Percentiles rank a stretch among this genome's conserved stretches.
Conservation (phyloP, 306 rosid species). For the Psophocarpus tetragonolobus region DNA sequence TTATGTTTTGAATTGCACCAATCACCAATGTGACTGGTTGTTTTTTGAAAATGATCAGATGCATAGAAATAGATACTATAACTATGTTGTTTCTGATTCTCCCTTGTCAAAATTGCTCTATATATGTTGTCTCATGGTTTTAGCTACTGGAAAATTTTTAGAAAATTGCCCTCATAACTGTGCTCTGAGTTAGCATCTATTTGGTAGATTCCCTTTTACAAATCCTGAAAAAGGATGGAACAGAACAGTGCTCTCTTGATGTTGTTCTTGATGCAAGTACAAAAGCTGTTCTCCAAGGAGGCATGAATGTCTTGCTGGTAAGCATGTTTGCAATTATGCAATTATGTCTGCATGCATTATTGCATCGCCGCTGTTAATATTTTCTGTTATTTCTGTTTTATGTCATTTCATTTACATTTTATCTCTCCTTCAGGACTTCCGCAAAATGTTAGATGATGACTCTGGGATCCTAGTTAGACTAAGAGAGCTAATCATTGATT, state of each 20-base stretch:
- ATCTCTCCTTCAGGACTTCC: conserved; percentile 67
- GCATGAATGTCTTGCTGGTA: conserved; percentile 75
- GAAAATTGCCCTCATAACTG: not conserved
- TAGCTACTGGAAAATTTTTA: conserved; percentile 3
- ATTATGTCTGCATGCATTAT: conserved; percentile 9
- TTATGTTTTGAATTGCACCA: not conserved
- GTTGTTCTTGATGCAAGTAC: conserved; percentile 71
- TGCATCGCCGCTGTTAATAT: not conserved
- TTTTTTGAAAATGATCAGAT: not conserved
- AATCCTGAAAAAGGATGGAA: conserved; percentile 62
- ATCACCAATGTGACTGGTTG: conserved; percentile 15
- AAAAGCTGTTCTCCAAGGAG: conserved; percentile 80
- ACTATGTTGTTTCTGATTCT: conserved; percentile 23
- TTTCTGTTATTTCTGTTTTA: conserved; percentile 19
- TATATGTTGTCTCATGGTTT: conserved; percentile 18
- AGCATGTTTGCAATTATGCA: conserved; percentile 37
- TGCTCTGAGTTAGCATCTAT: conserved; percentile 37
- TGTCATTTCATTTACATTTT: conserved; percentile 33
- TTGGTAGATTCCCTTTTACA: conserved; percentile 73
- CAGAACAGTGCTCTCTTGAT: conserved; percentile 62
- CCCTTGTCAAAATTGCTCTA: not conserved
- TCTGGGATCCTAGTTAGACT: conserved; percentile 61
- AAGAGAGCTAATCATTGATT: conserved; percentile 63
- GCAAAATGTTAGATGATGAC: conserved; percentile 66
- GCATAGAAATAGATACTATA: conserved; percentile 17